phyloP scores from a whole-genome alignment of 352 stramenopile genomes.

The Poterioochromonas sp. region DNA sequence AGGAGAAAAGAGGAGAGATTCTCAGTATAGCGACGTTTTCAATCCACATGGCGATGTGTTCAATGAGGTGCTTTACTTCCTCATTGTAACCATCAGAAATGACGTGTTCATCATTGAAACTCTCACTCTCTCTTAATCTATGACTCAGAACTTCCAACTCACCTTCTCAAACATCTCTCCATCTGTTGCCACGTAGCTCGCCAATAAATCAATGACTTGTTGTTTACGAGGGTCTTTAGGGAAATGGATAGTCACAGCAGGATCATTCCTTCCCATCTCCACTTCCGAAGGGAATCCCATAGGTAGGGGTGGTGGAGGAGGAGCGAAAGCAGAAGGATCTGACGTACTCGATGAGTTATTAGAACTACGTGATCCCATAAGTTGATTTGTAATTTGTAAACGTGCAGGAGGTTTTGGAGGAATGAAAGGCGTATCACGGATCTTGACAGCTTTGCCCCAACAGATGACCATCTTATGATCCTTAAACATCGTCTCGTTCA shows the following conservation, averaged over 20 bases:
- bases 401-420: background rate
- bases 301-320: background rate
- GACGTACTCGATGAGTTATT: background rate
- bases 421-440: background rate
- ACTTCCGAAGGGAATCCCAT: background rate
- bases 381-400: background rate
- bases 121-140: too few species aligned
- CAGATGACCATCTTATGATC: slow-evolving; percentile 44
- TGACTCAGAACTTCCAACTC: too few species aligned
- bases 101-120: background rate
- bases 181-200: slow-evolving; percentile 46
- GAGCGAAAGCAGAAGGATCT: background rate
- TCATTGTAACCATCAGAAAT: background rate
- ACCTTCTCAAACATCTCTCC: slow-evolving; percentile 44
- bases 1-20: background rate
- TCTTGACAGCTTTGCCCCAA: slow-evolving; percentile 49
- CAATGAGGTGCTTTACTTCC: background rate
- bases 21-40: slow-evolving; percentile 35
- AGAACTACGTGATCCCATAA: background rate
- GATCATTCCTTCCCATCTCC: slow-evolving; percentile 1
- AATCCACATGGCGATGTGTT: slow-evolving; percentile 1
- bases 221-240: background rate
- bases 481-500: slow-evolving; percentile 38
- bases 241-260: background rate
- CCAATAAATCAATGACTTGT: slow-evolving; percentile 41